phyloP scores from a whole-genome alignment of 129 eudicot genomes.

The Lactuca saligna region DNA sequence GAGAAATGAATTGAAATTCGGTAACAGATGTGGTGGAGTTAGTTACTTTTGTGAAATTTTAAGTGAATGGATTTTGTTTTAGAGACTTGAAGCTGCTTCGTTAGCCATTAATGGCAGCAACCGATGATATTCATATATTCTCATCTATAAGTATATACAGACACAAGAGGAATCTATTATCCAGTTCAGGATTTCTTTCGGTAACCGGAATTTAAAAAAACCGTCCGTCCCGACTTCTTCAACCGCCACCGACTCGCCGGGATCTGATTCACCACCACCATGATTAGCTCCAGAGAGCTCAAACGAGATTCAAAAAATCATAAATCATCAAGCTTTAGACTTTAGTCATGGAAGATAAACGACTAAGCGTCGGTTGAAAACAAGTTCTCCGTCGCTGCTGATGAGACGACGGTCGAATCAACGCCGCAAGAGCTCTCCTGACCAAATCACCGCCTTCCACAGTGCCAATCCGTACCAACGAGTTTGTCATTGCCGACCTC shows the following conservation, averaged over 20 bases:
- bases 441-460: constrained; percentile 84
- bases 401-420: constrained; percentile 89
- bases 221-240: constrained; percentile 33
- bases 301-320: not conserved
- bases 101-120: constrained; percentile 22
- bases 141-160: constrained; percentile 32
- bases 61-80: constrained; percentile 2
- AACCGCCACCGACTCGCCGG: constrained; percentile 12
- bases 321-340: constrained; percentile 11
- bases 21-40: not conserved
- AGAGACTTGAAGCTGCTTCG: constrained; percentile 19
- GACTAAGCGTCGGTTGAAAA: constrained; percentile 60
- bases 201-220: constrained; percentile 36
- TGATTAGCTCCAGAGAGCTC: not conserved
- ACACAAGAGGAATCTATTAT: constrained; percentile 18
- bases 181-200: constrained; percentile 25
- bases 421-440: constrained; percentile 67
- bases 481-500: constrained; percentile 85
- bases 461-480: constrained; percentile 75
- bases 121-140: constrained; percentile 10
- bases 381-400: constrained; percentile 59
- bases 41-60: not conserved
- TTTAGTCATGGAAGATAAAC: constrained; percentile 63
- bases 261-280: constrained; percentile 18
- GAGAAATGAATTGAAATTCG: not conserved